Conservation (phyloP, 2,329 filamentous ascomycete genomes). For the Phaeophleospora eucalypticola region DNA sequence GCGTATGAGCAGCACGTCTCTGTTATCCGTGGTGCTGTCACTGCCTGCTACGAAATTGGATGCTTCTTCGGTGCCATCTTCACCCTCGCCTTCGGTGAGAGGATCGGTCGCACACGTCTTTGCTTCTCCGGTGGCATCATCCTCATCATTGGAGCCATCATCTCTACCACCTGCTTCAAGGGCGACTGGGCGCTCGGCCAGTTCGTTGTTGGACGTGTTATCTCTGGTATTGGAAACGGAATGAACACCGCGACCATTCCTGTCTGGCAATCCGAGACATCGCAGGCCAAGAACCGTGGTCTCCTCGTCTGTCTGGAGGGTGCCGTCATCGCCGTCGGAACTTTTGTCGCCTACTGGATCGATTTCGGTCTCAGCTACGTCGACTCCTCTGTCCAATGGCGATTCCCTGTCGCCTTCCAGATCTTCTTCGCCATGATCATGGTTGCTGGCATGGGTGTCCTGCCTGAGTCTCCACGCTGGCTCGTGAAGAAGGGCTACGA, state of each 20-base stretch:
- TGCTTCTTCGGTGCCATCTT: conserved; percentile 55
- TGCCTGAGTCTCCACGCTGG: conserved; percentile 32
- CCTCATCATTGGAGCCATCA: conserved; percentile 46
- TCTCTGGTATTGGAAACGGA: conserved; percentile 46
- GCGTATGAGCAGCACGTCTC: neutral
- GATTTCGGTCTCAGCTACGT: conserved; percentile 13
- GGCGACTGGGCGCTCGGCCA: too few species aligned
- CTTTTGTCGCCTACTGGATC: conserved; percentile 14
- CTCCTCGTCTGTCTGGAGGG: conserved; percentile 14
- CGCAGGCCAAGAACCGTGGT: conserved; percentile 33
- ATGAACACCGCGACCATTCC: conserved; percentile 30
- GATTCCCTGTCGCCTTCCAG: conserved; percentile 16
- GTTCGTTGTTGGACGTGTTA: conserved; percentile 49
- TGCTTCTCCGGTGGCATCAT: conserved; percentile 43
- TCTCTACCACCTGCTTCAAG: conserved; percentile 28
- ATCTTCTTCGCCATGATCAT: conserved; percentile 35
- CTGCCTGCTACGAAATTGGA: conserved; percentile 58
- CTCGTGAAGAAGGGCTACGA: conserved; percentile 29
- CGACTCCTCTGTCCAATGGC: conserved; percentile 18
- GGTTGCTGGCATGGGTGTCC: conserved; percentile 23
- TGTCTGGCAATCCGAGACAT: conserved; percentile 45
- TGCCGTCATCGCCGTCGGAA: conserved; percentile 17
- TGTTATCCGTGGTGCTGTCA: conserved; percentile 42
- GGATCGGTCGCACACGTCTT: conserved; percentile 46
- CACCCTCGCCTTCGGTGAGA: conserved; percentile 46